phyloP scores from a whole-genome alignment of 2,329 filamentous ascomycete genomes.

The Chalaropsis thielavioides region DNA sequence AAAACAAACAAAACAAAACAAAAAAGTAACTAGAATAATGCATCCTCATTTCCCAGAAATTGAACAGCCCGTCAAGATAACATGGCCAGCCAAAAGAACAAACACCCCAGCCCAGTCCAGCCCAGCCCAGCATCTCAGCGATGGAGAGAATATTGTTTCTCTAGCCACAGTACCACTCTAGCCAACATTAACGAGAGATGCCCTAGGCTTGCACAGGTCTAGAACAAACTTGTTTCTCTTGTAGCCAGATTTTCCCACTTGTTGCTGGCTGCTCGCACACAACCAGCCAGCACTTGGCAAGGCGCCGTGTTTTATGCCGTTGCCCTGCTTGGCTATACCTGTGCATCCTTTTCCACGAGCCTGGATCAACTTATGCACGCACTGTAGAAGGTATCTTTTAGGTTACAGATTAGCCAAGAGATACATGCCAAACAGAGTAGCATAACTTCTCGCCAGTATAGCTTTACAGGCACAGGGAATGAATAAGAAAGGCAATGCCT shows the following conservation, averaged over 20 bases:
- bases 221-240: background rate
- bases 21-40: background rate
- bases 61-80: no score
- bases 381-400: slow-evolving; percentile 6
- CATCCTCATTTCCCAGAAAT: no score
- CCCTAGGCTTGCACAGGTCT: background rate
- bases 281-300: background rate
- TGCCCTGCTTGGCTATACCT: background rate
- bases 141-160: slow-evolving; percentile 1
- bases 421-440: background rate
- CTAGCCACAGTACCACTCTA: background rate
- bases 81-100: no score
- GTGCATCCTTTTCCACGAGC: background rate
- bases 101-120: background rate
- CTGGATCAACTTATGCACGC: slow-evolving; percentile 1
- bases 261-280: background rate
- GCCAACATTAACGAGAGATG: background rate
- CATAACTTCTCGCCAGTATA: background rate
- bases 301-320: background rate
- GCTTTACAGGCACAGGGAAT: background rate
- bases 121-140: background rate
- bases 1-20: no score
- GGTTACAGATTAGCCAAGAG: background rate
- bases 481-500: background rate
- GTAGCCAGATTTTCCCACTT: background rate